These are phyloP conservation scores for Leptoxyphium fumago DNA, from an alignment of 2,329 filamentous ascomycete species.

Conservation along the genomic window DNA sequence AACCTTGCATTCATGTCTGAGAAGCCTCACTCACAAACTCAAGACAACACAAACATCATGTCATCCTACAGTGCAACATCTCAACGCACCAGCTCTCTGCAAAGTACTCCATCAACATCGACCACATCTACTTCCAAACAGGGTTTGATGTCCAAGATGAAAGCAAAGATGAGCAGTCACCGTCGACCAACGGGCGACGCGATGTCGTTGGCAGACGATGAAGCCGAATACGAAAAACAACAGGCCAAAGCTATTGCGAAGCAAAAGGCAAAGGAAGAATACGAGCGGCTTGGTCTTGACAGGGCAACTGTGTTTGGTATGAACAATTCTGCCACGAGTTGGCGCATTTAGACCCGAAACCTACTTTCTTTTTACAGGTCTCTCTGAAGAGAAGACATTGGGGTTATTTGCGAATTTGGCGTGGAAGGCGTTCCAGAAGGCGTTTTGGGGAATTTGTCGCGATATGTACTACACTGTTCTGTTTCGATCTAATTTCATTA, in stretches of 20 bases:
- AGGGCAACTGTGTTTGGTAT: neutral
- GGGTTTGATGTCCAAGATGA: neutral
- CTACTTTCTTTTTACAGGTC: too few species aligned
- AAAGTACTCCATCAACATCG: neutral
- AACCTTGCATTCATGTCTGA: too few species aligned
- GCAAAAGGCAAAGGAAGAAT: neutral
- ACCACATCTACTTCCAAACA: neutral
- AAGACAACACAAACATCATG: neutral
- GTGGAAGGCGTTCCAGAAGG: too few species aligned
- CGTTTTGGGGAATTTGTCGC: too few species aligned
- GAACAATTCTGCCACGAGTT: too few species aligned
- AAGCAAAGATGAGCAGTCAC: neutral
- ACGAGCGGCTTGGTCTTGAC: neutral
- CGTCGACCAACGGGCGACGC: neutral
- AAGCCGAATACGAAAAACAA: neutral
- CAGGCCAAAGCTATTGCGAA: neutral
- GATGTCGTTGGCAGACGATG: constrained; percentile 1
- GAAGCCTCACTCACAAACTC: too few species aligned
- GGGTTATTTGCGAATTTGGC: too few species aligned
- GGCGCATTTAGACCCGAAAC: too few species aligned
- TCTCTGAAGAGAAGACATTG: too few species aligned
- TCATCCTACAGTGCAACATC: neutral
- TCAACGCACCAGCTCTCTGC: neutral
- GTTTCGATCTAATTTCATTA: too few species aligned
- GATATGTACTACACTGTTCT: too few species aligned